Base-by-base conservation (phyloP, 805 yeast species). In the Pichia manshurica region DNA sequence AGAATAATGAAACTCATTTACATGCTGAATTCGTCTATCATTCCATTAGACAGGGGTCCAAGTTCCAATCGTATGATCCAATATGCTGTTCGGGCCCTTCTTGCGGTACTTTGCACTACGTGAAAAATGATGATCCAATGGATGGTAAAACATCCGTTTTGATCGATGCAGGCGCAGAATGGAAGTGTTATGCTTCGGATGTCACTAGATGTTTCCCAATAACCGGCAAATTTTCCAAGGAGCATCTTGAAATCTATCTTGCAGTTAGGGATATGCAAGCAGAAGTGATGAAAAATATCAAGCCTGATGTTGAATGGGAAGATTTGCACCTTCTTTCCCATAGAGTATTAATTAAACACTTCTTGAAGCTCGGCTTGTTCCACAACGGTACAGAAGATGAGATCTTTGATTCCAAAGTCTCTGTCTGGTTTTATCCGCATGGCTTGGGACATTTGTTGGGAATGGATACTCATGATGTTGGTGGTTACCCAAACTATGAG, bases 141-240 rank as follows among this genome's bases (percentile, higher is more conserved):
- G 72, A 64, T 10, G 76, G 75, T 17, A 81, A 79, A 58, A 79
- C 77, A 41, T 75, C 90, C 5, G 75, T 91, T 12, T 74, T 91
- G 52, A 82, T 91, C 46, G 99, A 91, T 69, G 97, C 98, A 8
- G 99, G 99, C 47, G 96, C 96, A 2, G 98, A 91, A 67, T 91
- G 97, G 96, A 78, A 79, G 54, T 81, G 87, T 63, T 91, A 91
- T 65, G 90, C 96, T 2, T 74, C 88, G 39, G 99, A 91, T 63
- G 96, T 93, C 38, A 93, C 99, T 15, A 78, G 99, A 62, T 86
- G 95, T 62, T 91, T 89, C 78, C 99, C 99, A 25, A 80, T 88
- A 47, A 77, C 73, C 52, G 99, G 99, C 6, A 81, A 82, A 46
- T 91, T 96, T 89, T 78, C 90, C 8, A 78, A 77, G 53, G 98